phyloP scores from a whole-genome alignment of 2,329 filamentous ascomycete genomes.

The Penicillium sp. region DNA sequence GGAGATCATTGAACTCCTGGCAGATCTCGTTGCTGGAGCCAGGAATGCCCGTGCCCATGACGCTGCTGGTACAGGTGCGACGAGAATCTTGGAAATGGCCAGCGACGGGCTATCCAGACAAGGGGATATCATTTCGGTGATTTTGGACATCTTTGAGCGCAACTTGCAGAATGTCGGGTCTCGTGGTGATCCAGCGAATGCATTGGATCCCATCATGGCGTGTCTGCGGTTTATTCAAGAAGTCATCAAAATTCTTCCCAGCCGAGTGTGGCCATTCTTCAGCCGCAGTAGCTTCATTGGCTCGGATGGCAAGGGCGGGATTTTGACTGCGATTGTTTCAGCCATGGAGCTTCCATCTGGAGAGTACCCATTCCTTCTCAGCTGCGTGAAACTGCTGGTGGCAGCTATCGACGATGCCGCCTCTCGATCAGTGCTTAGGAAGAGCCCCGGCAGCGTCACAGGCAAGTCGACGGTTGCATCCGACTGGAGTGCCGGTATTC shows the following conservation, averaged over 20 bases:
- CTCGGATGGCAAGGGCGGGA: slow-evolving; percentile 67
- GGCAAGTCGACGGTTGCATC: slow-evolving; percentile 29
- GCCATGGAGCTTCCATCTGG: slow-evolving; percentile 72
- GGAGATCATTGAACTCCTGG: slow-evolving; percentile 69
- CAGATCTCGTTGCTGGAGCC: slow-evolving; percentile 58
- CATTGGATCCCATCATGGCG: slow-evolving; percentile 62
- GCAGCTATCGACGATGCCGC: slow-evolving; percentile 71
- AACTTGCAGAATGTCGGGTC: slow-evolving; percentile 50
- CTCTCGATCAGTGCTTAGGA: slow-evolving; percentile 46
- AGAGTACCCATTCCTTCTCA: slow-evolving; percentile 70
- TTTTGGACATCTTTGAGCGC: slow-evolving; percentile 80
- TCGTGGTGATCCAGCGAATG: slow-evolving; percentile 58
- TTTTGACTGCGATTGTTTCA: slow-evolving; percentile 73
- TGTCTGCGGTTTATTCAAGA: slow-evolving; percentile 77
- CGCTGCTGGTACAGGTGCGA: slow-evolving; percentile 37
- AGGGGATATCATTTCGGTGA: slow-evolving; percentile 68
- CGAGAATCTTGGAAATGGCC: slow-evolving; percentile 46
- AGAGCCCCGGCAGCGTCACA: slow-evolving; percentile 30
- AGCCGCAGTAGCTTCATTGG: slow-evolving; percentile 74
- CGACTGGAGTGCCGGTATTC: slow-evolving; percentile 63
- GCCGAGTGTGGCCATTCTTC: slow-evolving; percentile 84
- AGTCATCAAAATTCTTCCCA: slow-evolving; percentile 66
- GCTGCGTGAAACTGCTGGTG: slow-evolving; percentile 68
- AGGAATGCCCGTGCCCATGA: slow-evolving; percentile 24
- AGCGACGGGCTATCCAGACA: slow-evolving; percentile 46